phyloP scores from a whole-genome alignment of 2,329 filamentous ascomycete species.

The Aspergillus texensis region DNA sequence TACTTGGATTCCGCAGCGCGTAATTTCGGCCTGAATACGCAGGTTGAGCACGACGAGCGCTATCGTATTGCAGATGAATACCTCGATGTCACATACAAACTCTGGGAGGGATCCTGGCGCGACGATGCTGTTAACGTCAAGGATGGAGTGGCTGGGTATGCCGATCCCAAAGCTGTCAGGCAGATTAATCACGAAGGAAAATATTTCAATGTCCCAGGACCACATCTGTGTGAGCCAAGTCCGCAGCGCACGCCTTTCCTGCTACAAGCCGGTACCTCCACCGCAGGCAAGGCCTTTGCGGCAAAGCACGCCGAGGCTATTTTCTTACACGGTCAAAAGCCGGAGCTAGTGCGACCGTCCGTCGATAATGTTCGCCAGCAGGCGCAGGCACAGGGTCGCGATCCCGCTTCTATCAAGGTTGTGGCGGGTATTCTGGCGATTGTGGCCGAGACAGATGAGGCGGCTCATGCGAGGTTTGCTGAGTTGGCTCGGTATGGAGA shows the following conservation, averaged over 20 bases:
- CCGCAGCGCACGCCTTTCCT: constrained; percentile 56
- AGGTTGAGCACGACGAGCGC: constrained; percentile 53
- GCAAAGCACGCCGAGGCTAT: constrained; percentile 50
- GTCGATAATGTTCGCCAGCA: constrained; percentile 47
- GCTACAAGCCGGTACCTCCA: constrained; percentile 57
- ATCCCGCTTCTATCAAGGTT: constrained; percentile 46
- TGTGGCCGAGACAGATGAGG: constrained; percentile 49
- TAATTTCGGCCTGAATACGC: constrained; percentile 50
- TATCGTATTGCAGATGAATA: constrained; percentile 55
- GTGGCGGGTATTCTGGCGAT: constrained; percentile 49
- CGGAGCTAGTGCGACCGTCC: constrained; percentile 44
- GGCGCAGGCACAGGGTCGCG: constrained; percentile 42
- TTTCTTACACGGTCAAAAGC: constrained; percentile 50
- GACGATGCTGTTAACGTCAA: constrained; percentile 38
- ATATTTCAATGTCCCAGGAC: constrained; percentile 48
- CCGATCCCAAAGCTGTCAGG: constrained; percentile 37
- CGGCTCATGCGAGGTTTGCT: constrained; percentile 47
- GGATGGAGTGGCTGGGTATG: constrained; percentile 30
- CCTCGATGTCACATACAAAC: constrained; percentile 49
- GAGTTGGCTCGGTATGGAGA: constrained; percentile 48
- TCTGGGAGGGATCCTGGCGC: constrained; percentile 58
- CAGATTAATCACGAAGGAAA: constrained; percentile 44
- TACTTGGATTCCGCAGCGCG: constrained; percentile 52
- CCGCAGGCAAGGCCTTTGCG: constrained; percentile 50
- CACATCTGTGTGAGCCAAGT: constrained; percentile 50